Base-by-base conservation (phyloP, 306 rosid genomes). In the Macrotyloma uniflorum region DNA sequence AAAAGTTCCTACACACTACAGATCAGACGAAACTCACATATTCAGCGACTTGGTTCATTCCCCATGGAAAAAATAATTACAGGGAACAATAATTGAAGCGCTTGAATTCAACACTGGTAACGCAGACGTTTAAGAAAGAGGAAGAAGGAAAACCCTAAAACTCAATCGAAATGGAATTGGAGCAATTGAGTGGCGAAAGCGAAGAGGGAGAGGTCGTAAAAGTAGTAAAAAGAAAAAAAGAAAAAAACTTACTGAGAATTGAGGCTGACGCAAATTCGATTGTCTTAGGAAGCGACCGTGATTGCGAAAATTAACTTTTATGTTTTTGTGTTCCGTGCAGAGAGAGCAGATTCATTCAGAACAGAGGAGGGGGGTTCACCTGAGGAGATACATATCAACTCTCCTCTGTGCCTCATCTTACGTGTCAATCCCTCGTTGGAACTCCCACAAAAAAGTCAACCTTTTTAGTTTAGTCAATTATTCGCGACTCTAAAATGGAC, bases 231-330 rank as follows among this genome's bases (percentile, higher is more conserved):
- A 51, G 40, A 51, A 83, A 80, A 23, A 67, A 51, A 46, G 45
- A 83, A 85, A 20, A 69, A 54, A 54, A 30, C 91, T 82, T 74
- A 90, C 95, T 90, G 88, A 68, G 84, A 83, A 72, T 64, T 53
- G 70, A 66, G 51, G 78, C 67, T 78, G 87, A 76, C 72, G 58
- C 83, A 26, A 67, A 75, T 80, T 83, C 42, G 87, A 61, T 80
- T 77, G 83, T 78, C 85, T 72, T 20, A 69, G 82, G 75, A 74
- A 77, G 72, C 80, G 76, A 76, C 40, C 42, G 65, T 74, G 72
- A 70, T 45, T 63, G 50, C 14, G 80, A 32, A 10, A 50, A 14
- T 15, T 35, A 7, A 64, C 24, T 36, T 69, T 36, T 61, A 18
- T 59, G 40, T 59, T 36, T 36, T 26, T 62, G 26, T 35, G 65